A percentile compares a stretch with the other conserved stretches of the same genome.
Conservation (phyloP, 2,329 filamentous ascomycete genomes). For the Juglanconis sp. region DNA sequence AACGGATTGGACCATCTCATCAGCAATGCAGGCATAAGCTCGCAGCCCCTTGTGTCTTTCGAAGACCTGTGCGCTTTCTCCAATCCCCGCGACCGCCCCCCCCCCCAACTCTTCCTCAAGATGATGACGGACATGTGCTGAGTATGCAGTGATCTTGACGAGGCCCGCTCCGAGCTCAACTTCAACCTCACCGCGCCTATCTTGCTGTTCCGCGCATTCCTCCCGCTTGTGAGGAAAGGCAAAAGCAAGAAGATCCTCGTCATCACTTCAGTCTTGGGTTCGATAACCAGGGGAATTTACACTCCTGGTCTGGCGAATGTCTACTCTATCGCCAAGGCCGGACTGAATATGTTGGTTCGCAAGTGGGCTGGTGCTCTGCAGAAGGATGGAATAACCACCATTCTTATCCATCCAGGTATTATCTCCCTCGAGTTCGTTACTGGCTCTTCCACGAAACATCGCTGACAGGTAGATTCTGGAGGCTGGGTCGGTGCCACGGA, state of each 20-base stretch:
- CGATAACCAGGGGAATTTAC: slow-evolving; percentile 11
- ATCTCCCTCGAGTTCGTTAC: too few relatives aligned
- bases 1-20: slow-evolving; percentile 23
- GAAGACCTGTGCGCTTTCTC: slow-evolving; percentile 20
- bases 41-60: slow-evolving; percentile 11
- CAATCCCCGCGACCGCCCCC: not conserved
- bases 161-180: slow-evolving; percentile 5
- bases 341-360: slow-evolving; percentile 18
- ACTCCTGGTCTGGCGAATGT: slow-evolving; percentile 19
- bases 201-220: slow-evolving; percentile 18
- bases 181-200: slow-evolving; percentile 11
- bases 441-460: too few relatives aligned
- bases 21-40: slow-evolving; percentile 22
- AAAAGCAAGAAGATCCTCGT: slow-evolving; percentile 19
- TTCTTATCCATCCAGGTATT: too few relatives aligned
- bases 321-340: slow-evolving; percentile 20
- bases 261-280: slow-evolving; percentile 22
- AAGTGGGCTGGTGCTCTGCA: too few relatives aligned
- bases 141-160: not conserved
- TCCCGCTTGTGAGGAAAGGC: slow-evolving; percentile 22
- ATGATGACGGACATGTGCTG: not conserved
- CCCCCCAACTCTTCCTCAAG: not conserved
- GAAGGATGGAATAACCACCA: too few relatives aligned
- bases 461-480: too few relatives aligned
- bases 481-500: too few relatives aligned